Base-by-base conservation (phyloP, 2,329 filamentous ascomycete genomes). In the Penicillium crustosum region DNA sequence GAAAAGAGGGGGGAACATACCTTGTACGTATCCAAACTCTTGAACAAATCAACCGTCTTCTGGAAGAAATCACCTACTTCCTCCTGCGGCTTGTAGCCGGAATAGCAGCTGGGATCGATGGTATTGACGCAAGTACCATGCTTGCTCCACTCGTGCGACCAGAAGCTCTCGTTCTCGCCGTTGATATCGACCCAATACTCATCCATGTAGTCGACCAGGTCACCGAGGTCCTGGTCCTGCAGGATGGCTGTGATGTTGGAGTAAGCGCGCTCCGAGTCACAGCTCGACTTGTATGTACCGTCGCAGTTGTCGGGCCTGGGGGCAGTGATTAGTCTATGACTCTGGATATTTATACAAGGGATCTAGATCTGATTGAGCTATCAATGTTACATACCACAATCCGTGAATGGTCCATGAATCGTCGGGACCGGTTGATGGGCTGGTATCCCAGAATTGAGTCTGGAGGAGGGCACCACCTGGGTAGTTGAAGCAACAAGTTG, bases 121-220 rank as follows among this genome's bases (percentile, higher is more conserved):
- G 88, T 90, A 69, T 84, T 86, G 67, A 90, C 85, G 75, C 88
- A 90, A 13, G 87, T 89, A 33, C 71, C 88, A 71, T 90, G 87
- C 72, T 89, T 89, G 71, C 81, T 80, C 83, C 86, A 90, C 69
- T 90, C 88, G 73, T 89, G 86, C 65, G 84, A 80, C 88, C 88
- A 90, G 66, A 90, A 83, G 29, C 68, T 73, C 65, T 85, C 82
- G 63, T 82, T 79, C 31, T 81, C 70, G 42, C 82, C 83, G 39
- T 79, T 62, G 69, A 83, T 79, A 66, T 82, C 80, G 64, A 83
- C 81, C 85, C 84, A 87, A 74, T 86, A 87, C 1, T 77, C 81
- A 38, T 80, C 72, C 85, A 87, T 86, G 69, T 83, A 83, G 44
- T 70, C 66, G 6, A 87, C 75, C 10, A 84, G 76, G 27, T 82